A percentile compares a stretch with the other conserved stretches of the same genome.
Conservation (phyloP, 352 stramenopile genomes). For the Globisporangium nodosum region DNA sequence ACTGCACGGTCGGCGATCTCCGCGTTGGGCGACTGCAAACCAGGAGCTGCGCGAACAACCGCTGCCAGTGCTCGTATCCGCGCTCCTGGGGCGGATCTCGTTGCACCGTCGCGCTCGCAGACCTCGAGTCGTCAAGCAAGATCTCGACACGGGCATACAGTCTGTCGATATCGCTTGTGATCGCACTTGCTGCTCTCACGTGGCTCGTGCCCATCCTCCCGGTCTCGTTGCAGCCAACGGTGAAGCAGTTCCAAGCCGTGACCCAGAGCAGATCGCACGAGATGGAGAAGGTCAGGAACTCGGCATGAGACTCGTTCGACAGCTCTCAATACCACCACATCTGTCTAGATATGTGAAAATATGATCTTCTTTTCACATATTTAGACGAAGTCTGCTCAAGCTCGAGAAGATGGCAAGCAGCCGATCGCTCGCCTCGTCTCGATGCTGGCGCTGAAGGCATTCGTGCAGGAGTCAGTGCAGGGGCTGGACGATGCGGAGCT, state of each 20-base stretch:
- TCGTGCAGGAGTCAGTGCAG: slow-evolving; percentile 59
- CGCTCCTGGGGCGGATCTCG: slow-evolving; percentile 49
- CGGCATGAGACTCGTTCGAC: neutral
- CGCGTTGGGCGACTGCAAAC: slow-evolving; percentile 24
- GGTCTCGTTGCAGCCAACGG: slow-evolving; percentile 16
- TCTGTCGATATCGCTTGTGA: slow-evolving; percentile 27
- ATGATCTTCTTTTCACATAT: neutral
- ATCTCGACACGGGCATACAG: slow-evolving; percentile 29
- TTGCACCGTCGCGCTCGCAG: slow-evolving; percentile 32
- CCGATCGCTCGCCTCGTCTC: too few relatives aligned
- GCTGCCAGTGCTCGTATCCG: slow-evolving; percentile 39
- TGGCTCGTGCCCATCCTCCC: slow-evolving; percentile 20
- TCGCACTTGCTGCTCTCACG: slow-evolving; percentile 28
- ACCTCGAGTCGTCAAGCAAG: slow-evolving; percentile 22
- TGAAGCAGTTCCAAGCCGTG: slow-evolving; percentile 11
- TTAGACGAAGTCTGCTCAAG: too few relatives aligned
- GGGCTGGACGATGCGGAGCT: slow-evolving; percentile 38
- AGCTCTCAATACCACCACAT: too few relatives aligned
- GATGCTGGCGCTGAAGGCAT: slow-evolving; percentile 61
- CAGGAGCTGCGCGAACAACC: slow-evolving; percentile 43
- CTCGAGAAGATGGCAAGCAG: too few relatives aligned
- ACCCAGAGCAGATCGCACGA: slow-evolving; percentile 16
- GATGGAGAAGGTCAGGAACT: neutral
- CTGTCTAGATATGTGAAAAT: too few relatives aligned
- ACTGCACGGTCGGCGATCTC: slow-evolving; percentile 44